Base-by-base conservation (phyloP, 345 rosid species). In the Citrus hindsii region DNA sequence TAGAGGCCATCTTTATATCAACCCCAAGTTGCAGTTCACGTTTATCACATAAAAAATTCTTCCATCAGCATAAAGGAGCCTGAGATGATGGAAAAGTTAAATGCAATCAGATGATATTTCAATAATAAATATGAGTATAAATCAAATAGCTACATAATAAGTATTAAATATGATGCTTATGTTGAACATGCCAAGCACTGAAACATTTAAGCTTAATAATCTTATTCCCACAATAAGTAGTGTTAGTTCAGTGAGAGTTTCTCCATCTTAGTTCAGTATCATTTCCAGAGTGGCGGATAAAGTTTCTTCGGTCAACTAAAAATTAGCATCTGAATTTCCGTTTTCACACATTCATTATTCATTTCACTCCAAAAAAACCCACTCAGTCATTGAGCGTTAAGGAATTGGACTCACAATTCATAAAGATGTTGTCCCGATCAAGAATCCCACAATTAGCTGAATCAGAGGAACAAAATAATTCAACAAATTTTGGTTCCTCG, bases 1-100 rank as follows among this genome's bases (percentile, higher is more conserved):
- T 25, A 0, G 80, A 81, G 75, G 79, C 86, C 97, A 90, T 92
- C 77, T 13, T 69, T 37, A 76, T 18, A 78, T 80, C 76, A 79
- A 40, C 51, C 67, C 25, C 71, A 33, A 53, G 46, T 67, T 27
- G 82, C 73, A 62, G 71, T 21, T 85, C 74, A 78, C 38, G 76
- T 62, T 42, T 65, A 66, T 67, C 46, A 71, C 35, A 46, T 73
- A 69, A 76, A 48, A n/a, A 32, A 76, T 58, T 81, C 78, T 73
- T 62, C 42, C 40, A 76, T 69, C 78, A 59, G 55, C 74, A 4
- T 38, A 37, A 65, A 76, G 35, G 67, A 37, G 38, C 79, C 88
- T 86, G 82, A n/a, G 28, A 80, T 51, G 77, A 12, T 32, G 73
- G 73, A 76, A 46, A 81, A 28, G 27, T 46, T 64, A 69, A 30